A percentile compares a stretch with the other conserved stretches of the same genome.
phyloP scores from a whole-genome alignment of 257 asterid species.

The Fraxinus quadrangulata region DNA sequence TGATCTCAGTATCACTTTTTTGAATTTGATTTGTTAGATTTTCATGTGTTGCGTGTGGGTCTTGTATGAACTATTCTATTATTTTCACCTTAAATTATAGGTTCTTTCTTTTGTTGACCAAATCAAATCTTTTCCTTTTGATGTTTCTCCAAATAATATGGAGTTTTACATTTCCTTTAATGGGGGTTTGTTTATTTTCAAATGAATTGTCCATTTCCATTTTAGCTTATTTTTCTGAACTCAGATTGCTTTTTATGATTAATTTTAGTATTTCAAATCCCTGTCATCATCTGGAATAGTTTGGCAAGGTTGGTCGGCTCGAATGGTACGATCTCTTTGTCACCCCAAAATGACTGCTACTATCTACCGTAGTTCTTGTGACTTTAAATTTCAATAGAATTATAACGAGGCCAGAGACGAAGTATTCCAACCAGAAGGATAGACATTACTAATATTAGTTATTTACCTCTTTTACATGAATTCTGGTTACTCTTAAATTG shows the following conservation, averaged over 20 bases:
- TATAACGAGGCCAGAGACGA: neutral
- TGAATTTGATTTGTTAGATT: neutral
- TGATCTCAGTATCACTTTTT: neutral
- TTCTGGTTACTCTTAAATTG: neutral
- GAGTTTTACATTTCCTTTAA: neutral
- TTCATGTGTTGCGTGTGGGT: slow-evolving; percentile 19
- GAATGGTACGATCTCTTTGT: no score
- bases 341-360: no score
- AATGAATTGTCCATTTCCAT: neutral
- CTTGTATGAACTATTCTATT: slow-evolving; percentile 7
- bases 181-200: neutral
- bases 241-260: neutral
- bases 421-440: neutral
- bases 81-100: neutral
- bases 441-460: neutral
- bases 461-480: neutral
- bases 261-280: neutral
- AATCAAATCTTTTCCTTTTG: neutral
- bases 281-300: neutral
- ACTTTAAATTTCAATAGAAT: neutral
- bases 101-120: neutral
- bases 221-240: neutral
- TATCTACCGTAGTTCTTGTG: neutral
- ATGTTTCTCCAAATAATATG: neutral
- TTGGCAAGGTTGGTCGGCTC: neutral